Conservation (phyloP, 352 stramenopile species). For the Elongisporangium anandrum region DNA sequence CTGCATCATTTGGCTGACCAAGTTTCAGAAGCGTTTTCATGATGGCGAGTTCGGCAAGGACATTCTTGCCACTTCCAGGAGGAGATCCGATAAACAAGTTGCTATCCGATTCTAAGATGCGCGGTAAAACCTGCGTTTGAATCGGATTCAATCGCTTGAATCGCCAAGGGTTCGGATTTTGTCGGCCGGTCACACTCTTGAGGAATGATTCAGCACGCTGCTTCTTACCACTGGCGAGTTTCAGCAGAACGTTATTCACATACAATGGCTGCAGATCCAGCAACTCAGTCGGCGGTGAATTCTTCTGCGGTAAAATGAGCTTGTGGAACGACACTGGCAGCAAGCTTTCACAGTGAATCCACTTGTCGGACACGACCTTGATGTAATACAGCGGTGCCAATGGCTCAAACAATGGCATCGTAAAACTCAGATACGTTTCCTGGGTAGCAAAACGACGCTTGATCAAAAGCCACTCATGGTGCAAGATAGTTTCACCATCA, state of each 20-base stretch:
- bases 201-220: constrained; percentile 48
- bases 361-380: constrained; percentile 96
- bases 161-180: constrained; percentile 47
- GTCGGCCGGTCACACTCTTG: constrained; percentile 28
- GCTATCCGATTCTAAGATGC: constrained; percentile 93
- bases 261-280: constrained; percentile 97
- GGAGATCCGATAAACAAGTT: constrained; percentile 96
- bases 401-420: constrained; percentile 97
- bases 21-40: constrained; percentile 87
- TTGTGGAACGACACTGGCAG: constrained; percentile 98
- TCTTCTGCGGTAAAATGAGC: constrained; percentile 99
- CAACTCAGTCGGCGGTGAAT: constrained; percentile 95
- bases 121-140: constrained; percentile 97
- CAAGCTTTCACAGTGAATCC: constrained; percentile 96
- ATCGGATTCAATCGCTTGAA: constrained; percentile 98
- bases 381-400: constrained; percentile 98
- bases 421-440: constrained; percentile 90
- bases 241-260: constrained; percentile 84
- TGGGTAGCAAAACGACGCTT: constrained; percentile 82
- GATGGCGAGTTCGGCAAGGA: constrained; percentile 95
- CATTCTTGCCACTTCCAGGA: constrained; percentile 93
- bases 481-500: constrained; percentile 97
- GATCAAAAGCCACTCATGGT: constrained; percentile 97
- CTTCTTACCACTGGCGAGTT: constrained; percentile 62
- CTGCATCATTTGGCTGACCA: constrained; percentile 43